Evolutionary conservation across 2,329 filamentous ascomycete genomes (phyloP), one percentile per base, ranked within the genome.

Genomic region (Aspergillus brasiliensis): DNA sequence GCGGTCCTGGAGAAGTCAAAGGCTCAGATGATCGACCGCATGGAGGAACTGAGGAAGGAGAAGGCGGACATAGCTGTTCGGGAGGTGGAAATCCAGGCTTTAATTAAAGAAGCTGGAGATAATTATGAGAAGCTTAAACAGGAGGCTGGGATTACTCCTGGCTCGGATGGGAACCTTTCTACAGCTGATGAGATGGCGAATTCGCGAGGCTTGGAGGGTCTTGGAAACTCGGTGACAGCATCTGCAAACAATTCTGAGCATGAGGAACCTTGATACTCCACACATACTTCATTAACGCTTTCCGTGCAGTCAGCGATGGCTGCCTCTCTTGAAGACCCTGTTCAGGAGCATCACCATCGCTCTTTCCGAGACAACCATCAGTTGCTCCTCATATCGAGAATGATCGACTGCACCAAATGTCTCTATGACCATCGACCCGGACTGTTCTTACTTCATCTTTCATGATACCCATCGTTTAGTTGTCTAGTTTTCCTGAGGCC

Each of bases 21-120:
- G 58, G 81, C 83, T 27, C 76, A 80, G 52, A 88, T 89, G 70
- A 79, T 86, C 58, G 81, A 80, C 57, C 82, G 84, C 61, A 86
- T 95, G 71, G 85, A 88, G 66, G 86, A 86, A 49, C 77, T 93
- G 51, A 83, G 86, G 65, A 81, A 81, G 60, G 91, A 96, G 72
- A 91, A 88, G 69, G 78, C 81, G 3, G 85, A 90, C 28, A 85
- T 97, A 44, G 77, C 84, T 4, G 81, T 83, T 62, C 83, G 92
- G 59, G 91, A 97, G 75, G 83, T 81, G 5, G 91, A 95, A 74
- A 89, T 97, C 0, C 93, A 97, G 75, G 83, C 84, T 19, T 78
- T 96, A 57, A 79, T 98, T 55, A 89, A 92, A 71, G 89, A 95
- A 73, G 91, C 92, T 0, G 92, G 91, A 0, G 87, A 91, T 61